Evolutionary conservation across 140 eudicot species (phyloP).

Genomic region (Bidens hawaiensis): DNA sequence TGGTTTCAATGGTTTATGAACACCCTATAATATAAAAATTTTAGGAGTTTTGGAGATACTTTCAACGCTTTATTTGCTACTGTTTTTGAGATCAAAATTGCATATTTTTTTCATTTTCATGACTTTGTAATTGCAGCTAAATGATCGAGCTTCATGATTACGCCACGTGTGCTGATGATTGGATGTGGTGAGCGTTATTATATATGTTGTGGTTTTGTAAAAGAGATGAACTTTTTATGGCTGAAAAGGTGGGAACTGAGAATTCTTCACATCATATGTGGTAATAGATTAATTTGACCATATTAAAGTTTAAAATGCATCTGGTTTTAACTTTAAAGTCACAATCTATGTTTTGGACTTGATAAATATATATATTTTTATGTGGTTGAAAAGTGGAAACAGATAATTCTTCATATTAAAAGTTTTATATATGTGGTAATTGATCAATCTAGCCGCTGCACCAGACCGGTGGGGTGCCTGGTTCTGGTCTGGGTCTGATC

Average conservation of each 20-base stretch:
- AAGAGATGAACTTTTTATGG: neutral
- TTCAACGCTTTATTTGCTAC: neutral
- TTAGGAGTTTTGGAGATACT: neutral
- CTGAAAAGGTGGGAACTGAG: neutral
- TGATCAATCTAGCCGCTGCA: neutral
- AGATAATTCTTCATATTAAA: neutral
- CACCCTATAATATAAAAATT: neutral
- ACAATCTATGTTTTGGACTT: conserved; percentile 8
- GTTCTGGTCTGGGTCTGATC: neutral
- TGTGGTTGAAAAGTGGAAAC: neutral
- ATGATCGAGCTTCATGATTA: neutral
- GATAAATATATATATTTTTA: neutral
- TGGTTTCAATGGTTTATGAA: neutral
- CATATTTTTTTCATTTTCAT: neutral
- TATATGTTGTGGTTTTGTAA: conserved; percentile 12
- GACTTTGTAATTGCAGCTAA: conserved; percentile 8
- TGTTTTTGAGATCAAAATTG: neutral
- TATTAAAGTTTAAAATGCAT: neutral
- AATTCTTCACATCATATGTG: neutral
- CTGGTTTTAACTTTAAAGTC: neutral
- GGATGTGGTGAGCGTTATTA: neutral
- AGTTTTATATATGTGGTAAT: too few species aligned
- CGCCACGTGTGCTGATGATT: neutral
- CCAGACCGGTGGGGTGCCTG: neutral
- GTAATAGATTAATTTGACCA: neutral